Evolutionary conservation across 2,329 filamentous ascomycete species (phyloP).

Genomic region (Colletotrichum agaves): DNA sequence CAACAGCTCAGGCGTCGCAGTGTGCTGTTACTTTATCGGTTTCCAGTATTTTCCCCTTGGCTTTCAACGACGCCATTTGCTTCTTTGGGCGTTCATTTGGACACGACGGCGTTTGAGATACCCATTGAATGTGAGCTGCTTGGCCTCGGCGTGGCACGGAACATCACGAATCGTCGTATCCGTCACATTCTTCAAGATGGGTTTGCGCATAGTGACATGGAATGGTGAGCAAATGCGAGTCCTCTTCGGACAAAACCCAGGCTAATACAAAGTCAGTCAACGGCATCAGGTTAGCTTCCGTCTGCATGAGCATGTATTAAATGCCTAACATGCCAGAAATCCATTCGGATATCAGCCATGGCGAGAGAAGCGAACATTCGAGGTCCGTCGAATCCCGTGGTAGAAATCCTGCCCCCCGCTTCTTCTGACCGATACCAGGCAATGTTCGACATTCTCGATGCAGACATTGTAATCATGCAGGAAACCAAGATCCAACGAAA

Average conservation of each 20-base stretch:
- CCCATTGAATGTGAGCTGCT: background rate
- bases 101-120: background rate
- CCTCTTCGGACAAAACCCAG: background rate
- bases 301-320: background rate
- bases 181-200: constrained; percentile 60
- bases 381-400: constrained; percentile 55
- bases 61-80: background rate
- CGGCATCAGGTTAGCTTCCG: constrained; percentile 73
- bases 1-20: no score
- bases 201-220: constrained; percentile 85
- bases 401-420: constrained; percentile 8
- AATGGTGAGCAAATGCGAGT: constrained; percentile 69
- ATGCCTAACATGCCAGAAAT: constrained; percentile 63
- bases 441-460: constrained; percentile 94
- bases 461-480: constrained; percentile 95
- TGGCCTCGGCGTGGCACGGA: no score
- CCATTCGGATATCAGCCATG: constrained; percentile 88
- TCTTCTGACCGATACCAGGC: constrained; percentile 58
- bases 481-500: constrained; percentile 97
- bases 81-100: constrained; percentile 3
- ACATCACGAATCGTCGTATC: background rate
- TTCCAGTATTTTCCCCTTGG: background rate
- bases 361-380: constrained; percentile 76
- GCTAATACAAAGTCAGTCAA: constrained; percentile 68
- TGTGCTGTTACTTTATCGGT: background rate